These are phyloP conservation scores for Tulasnella sp. DNA, from an alignment of 768 basidiomycete genomes.

Conservation along the genomic window DNA sequence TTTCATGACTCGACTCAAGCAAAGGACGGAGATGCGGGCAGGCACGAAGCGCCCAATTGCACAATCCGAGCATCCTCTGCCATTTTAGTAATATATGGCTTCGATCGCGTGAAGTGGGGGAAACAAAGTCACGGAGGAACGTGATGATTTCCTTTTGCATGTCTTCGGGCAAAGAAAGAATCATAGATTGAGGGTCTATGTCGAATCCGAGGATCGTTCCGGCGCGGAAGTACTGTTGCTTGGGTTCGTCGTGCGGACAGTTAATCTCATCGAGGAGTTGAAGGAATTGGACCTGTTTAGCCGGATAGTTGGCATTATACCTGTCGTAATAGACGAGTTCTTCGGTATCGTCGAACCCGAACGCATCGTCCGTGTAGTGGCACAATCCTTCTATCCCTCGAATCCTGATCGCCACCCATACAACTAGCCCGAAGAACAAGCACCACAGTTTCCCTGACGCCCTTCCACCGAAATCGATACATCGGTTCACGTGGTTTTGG, in stretches of 20 bases:
- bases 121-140: conserved; percentile 18
- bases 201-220: conserved; percentile 34
- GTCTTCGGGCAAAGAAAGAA: conserved; percentile 23
- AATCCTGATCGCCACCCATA: conserved; percentile 31
- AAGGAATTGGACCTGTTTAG: conserved; percentile 30
- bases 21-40: conserved; percentile 30
- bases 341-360: conserved; percentile 19
- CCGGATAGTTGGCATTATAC: conserved; percentile 26
- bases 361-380: conserved; percentile 32
- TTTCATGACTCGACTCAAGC: conserved; percentile 29
- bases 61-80: conserved; percentile 30
- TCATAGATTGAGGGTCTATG: conserved; percentile 30
- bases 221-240: conserved; percentile 31
- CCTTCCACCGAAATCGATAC: conserved; percentile 29
- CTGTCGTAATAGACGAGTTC: conserved; percentile 27
- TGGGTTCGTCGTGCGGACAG: conserved; percentile 31
- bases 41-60: conserved; percentile 35
- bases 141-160: conserved; percentile 18
- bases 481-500: conserved; percentile 26
- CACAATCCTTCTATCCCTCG: conserved; percentile 20
- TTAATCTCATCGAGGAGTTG: conserved; percentile 33
- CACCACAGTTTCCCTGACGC: conserved; percentile 25
- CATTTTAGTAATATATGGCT: conserved; percentile 21
- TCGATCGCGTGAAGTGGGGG: conserved; percentile 6
- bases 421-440: conserved; percentile 27